These are phyloP conservation scores for Seiridium unicorne DNA, from an alignment of 2,329 filamentous ascomycete genomes.

Conservation along the genomic window DNA sequence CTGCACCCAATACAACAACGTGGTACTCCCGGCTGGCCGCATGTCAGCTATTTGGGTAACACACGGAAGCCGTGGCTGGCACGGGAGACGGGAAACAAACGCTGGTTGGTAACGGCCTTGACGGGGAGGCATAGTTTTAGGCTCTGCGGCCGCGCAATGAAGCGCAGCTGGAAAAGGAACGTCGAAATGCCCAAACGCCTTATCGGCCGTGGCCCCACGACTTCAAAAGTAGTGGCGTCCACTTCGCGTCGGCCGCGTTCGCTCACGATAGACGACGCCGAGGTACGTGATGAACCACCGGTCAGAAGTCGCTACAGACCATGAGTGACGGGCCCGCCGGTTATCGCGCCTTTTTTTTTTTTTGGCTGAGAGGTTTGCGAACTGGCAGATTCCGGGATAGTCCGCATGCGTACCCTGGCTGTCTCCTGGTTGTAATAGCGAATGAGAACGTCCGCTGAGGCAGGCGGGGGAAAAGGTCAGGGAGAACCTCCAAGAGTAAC, in stretches of 20 bases:
- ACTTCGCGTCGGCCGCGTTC: no score
- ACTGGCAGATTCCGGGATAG: not conserved
- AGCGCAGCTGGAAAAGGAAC: no score
- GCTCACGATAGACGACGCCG: no score
- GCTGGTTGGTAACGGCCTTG: conserved; percentile 26
- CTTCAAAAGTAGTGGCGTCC: no score
- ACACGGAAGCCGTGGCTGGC: not conserved
- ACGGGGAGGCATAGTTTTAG: conserved; percentile 22
- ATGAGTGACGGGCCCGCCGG: not conserved
- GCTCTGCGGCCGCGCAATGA: not conserved
- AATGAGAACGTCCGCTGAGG: not conserved
- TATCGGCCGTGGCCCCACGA: not conserved
- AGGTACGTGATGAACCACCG: no score
- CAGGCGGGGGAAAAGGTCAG: not conserved
- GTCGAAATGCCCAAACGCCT: no score
- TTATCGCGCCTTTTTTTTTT: not conserved
- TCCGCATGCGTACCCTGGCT: not conserved
- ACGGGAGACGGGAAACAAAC: conserved; percentile 23
- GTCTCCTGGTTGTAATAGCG: not conserved
- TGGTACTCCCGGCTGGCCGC: conserved; percentile 69
- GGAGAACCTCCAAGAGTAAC: not conserved
- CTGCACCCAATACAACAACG: conserved; percentile 79
- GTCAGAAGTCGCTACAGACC: not conserved
- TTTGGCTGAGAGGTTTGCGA: not conserved
- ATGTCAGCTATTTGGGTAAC: conserved; percentile 21